Evolutionary conservation across 306 rosid species (phyloP), one percentile per base, ranked within the genome.

Genomic region (Erythrophleum fordii): DNA sequence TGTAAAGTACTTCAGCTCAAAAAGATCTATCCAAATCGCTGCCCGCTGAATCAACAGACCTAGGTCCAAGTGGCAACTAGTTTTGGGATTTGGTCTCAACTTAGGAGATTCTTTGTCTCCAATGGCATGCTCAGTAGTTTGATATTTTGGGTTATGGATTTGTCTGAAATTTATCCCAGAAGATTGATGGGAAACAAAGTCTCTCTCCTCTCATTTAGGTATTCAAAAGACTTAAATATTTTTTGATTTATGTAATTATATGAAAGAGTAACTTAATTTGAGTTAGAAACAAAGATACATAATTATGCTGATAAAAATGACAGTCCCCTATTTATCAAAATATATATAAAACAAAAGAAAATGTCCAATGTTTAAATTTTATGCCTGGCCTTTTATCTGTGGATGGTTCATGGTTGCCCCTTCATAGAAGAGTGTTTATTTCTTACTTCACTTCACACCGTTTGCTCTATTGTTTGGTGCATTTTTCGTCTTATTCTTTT

Each of bases 381-480:
- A 1, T 29, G 42, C 17, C 22, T 55, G 20, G 55, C 60, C 52
- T 5, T 20, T 56, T 37, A 29, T 77, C 55, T 14, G 23, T 49
- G 49, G n/a, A 28, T 61, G 41, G 6, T 61, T 23, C 13, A 23
- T 25, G 37, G 74, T 70, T 70, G 75, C 13, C 5, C 41, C 59
- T 45, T 70, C 60, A 11, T 37, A 66, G 69, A 70, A 5, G 61
- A 69, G 17, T 48, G 72, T 73, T 29, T 79, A 64, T 49, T 28
- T 26, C 5, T 49, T 25, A 28, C 17, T 66, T 37, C n/a, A n/a
- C n/a, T n/a, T n/a, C n/a, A n/a, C n/a, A n/a, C n/a, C n/a, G n/a
- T n/a, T n/a, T 59, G n/a, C 74, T 79, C 46, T 22, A 31, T 69
- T 76, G 37, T n/a, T n/a, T n/a, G n/a, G n/a, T n/a, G 64, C 58